Evolutionary conservation across 495 filamentous ascomycete species (phyloP).

Genomic region (Monascus purpureus): DNA sequence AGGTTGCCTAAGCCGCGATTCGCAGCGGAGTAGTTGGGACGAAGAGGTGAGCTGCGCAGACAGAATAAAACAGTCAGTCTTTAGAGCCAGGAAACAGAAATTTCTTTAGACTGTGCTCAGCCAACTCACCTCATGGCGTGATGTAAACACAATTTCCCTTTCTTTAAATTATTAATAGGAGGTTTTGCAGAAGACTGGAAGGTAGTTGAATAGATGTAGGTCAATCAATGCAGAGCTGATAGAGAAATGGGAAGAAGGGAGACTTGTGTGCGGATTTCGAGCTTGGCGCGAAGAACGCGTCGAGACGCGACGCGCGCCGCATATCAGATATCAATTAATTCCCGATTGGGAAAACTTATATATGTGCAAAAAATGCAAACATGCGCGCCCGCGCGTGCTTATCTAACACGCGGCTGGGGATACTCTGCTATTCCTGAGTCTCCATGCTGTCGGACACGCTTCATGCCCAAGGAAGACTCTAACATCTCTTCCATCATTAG

Average conservation of each 20-base stretch:
- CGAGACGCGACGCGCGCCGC: conserved; percentile 3
- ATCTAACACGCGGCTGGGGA: too few relatives aligned
- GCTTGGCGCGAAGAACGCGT: conserved; percentile 8
- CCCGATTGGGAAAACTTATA: conserved; percentile 10
- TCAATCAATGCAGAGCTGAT: too few relatives aligned
- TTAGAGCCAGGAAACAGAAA: conserved; percentile 3
- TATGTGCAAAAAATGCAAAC: conserved; percentile 7
- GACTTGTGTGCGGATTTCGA: too few relatives aligned
- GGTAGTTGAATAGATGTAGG: too few relatives aligned
- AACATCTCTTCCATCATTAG: neutral
- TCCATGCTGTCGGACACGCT: too few relatives aligned
- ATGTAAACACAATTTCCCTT: conserved; percentile 1
- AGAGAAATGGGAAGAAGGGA: too few relatives aligned
- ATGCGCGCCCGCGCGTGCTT: neutral
- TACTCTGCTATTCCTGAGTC: too few relatives aligned
- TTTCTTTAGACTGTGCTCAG: conserved; percentile 2
- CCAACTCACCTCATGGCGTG: conserved; percentile 28
- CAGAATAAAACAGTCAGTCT: conserved; percentile 7
- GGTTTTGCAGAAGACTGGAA: too few relatives aligned
- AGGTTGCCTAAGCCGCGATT: conserved; percentile 56
- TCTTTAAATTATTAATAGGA: neutral
- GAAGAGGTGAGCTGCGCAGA: conserved; percentile 57
- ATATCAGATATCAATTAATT: conserved; percentile 27
- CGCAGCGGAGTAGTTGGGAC: conserved; percentile 69
- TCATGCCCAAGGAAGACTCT: too few relatives aligned